These are phyloP conservation scores for Paraleonurus japonicus DNA, from an alignment of 257 asterid species.

Conservation along the genomic window DNA sequence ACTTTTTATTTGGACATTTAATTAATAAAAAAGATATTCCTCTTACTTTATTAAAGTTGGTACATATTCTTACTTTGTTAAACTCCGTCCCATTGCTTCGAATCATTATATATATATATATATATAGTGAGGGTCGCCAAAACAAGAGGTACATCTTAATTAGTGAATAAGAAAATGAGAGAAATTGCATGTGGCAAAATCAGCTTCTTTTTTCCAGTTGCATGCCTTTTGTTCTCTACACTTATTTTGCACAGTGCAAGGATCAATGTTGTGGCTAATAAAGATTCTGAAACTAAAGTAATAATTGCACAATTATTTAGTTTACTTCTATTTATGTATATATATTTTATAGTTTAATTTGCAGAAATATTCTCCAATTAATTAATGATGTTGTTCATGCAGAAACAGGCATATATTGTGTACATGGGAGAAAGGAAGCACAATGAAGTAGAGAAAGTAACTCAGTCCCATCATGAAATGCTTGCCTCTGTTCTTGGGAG, in stretches of 20 bases:
- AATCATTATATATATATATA: too few species aligned
- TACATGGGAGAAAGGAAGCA: constrained; percentile 41
- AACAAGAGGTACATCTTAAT: not conserved
- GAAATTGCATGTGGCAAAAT: not conserved
- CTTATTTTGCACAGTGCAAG: not conserved
- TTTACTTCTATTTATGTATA: too few species aligned
- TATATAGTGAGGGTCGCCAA: too few species aligned
- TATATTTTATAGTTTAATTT: too few species aligned
- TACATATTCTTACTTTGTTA: too few species aligned
- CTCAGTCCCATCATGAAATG: constrained; percentile 38
- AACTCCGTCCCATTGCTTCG: too few species aligned
- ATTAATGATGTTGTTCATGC: not conserved
- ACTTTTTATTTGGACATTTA: too few species aligned
- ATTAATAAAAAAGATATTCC: too few species aligned
- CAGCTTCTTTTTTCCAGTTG: not conserved
- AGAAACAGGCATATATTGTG: constrained; percentile 23
- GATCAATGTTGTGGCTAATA: not conserved
- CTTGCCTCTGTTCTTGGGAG: constrained; percentile 38
- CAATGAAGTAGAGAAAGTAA: constrained; percentile 29
- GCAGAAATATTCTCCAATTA: too few species aligned
- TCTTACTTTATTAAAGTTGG: too few species aligned
- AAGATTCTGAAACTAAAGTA: not conserved
- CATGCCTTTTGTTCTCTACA: not conserved
- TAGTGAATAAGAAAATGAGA: not conserved
- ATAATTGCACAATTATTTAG: not conserved